Base-by-base conservation (phyloP, 495 filamentous ascomycete species). In the Xylaria venustula region DNA sequence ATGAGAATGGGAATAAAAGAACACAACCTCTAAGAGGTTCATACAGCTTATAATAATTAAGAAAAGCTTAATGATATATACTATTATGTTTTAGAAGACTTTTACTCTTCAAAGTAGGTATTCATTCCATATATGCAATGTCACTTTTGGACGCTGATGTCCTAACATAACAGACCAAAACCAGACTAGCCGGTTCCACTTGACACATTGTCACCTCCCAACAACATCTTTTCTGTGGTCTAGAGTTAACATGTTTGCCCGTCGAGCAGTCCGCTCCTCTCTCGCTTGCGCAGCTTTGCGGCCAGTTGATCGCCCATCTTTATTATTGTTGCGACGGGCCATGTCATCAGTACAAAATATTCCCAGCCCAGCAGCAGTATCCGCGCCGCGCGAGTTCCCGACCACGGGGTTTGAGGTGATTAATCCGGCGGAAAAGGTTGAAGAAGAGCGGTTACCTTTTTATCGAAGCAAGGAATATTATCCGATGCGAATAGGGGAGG, bases 371-470 rank as follows among this genome's bases (percentile, higher is more conserved):
- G 49, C 28, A n/a, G n/a, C n/a, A n/a, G n/a, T n/a, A 15, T 14
- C 22, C 30, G 8, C 25, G 34, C 36, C 50, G 20, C 50, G 23
- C 7, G 9, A 49, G 60, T 64, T 64, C 46, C 61, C 45, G 11
- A 45, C 54, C 11, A 36, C 23, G 19, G 55, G 61, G 26, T 64
- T 64, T 36, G 56, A 58, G 50, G 17, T 64, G 28, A 30, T 60
- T 36, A 42, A 64, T 36, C 45, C 56, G 30, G 49, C 61, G 28
- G 23, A 41, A 41, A 55, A 49, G 54, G 53, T 64, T 52, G 64
- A 67, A 64, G 64, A 67, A 61, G 64, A 67, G 48, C 47, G 30
- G 50, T 44, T 56, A 59, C 37, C 49, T 28, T 51, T 54, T 30
- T 67, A 61, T 56, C 32, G 30, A 19, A 32, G 26, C 32, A 46